phyloP scores from a whole-genome alignment of 139 green algal genomes.

The Coccomyxa sp. region DNA sequence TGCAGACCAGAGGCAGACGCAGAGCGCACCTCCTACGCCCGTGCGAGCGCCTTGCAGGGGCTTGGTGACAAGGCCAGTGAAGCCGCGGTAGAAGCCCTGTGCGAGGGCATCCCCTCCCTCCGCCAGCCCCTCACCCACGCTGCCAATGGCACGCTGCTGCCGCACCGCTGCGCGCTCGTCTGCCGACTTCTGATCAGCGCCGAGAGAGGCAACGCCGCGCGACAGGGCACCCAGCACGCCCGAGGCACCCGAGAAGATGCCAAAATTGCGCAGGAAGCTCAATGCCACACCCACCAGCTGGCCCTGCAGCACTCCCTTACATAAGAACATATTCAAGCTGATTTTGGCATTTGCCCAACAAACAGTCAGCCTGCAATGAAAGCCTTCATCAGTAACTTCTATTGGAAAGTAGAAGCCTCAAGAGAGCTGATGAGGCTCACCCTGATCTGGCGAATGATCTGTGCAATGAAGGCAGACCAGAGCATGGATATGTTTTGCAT shows the following conservation, averaged over 20 bases:
- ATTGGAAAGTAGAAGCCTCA: too few relatives aligned
- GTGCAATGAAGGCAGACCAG: constrained; percentile 28
- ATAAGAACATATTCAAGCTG: neutral
- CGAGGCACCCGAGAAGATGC: constrained; percentile 39
- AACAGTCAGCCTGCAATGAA: neutral
- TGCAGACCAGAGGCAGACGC: neutral
- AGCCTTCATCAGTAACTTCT: neutral
- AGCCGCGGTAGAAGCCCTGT: constrained; percentile 59
- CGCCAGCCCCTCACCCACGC: constrained; percentile 65
- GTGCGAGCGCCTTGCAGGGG: constrained; percentile 69
- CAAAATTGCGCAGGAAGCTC: constrained; percentile 51
- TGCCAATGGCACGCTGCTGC: constrained; percentile 31
- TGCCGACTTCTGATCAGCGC: neutral
- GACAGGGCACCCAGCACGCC: constrained; percentile 37
- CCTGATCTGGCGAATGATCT: constrained; percentile 2
- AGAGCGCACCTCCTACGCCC: constrained; percentile 52
- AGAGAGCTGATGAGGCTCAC: neutral
- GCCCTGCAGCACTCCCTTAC: constrained; percentile 10
- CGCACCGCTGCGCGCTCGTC: constrained; percentile 3
- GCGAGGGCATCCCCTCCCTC: constrained; percentile 71
- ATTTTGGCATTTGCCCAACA: neutral
- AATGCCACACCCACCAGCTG: constrained; percentile 33
- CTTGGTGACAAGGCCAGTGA: constrained; percentile 77
- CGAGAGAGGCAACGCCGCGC: constrained; percentile 27
- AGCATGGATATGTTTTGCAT: constrained; percentile 32